A percentile compares a stretch with the other conserved stretches of the same genome.
Conservation (phyloP, 2,329 filamentous ascomycete species). For the Tolypocladium guangdongense region DNA sequence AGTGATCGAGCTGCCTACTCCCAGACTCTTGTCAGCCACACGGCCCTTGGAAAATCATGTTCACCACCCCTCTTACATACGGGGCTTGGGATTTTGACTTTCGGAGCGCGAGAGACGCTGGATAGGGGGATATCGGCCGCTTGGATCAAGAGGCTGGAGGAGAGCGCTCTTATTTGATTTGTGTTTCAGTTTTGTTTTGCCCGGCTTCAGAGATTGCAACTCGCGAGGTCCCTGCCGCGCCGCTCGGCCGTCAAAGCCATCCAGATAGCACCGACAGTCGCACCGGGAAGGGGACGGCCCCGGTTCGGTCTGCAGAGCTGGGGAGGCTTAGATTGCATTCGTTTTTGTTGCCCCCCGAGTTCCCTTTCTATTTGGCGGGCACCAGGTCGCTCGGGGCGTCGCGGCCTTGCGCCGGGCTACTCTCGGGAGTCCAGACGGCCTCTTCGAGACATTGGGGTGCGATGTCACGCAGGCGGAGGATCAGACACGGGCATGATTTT, state of each 20-base stretch:
- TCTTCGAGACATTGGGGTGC: too few species aligned
- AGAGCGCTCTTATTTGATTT: background rate
- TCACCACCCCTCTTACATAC: background rate
- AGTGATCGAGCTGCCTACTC: slow-evolving; percentile 13
- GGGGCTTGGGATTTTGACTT: background rate
- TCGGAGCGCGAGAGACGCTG: background rate
- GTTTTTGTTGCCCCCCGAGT: background rate
- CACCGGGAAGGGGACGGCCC: background rate
- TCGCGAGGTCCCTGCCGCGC: background rate
- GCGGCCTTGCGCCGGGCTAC: too few species aligned
- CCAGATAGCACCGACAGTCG: background rate
- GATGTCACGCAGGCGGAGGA: background rate
- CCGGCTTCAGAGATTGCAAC: background rate
- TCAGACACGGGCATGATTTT: background rate
- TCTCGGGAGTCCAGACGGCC: background rate
- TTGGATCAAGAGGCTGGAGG: background rate
- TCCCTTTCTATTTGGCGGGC: background rate
- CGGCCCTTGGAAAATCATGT: background rate
- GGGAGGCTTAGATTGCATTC: background rate
- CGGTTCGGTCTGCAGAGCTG: background rate
- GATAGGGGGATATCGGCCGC: background rate
- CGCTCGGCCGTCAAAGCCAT: background rate
- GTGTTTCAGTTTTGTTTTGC: too few species aligned
- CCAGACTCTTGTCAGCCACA: background rate
- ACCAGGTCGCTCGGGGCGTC: too few species aligned